Conservation (phyloP, 306 rosid genomes). For the Pterocarpus macrocarpus region DNA sequence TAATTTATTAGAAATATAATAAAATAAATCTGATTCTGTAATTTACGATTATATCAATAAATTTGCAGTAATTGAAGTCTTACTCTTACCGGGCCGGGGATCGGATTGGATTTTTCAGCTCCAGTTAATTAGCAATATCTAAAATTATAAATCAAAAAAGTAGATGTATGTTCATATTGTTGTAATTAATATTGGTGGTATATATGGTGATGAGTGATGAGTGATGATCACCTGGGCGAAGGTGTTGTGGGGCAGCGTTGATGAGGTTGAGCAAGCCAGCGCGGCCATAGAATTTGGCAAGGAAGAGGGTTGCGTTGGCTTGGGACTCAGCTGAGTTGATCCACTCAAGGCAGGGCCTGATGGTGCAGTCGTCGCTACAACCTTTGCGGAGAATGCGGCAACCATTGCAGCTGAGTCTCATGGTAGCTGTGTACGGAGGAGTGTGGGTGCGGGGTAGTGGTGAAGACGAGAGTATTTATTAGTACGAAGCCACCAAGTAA, state of each 20-base stretch:
- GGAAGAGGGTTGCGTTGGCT: constrained; percentile 80
- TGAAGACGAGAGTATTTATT: background rate
- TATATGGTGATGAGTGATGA: no score
- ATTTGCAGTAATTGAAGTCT: background rate
- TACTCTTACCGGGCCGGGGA: no score
- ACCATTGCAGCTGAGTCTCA: constrained; percentile 80
- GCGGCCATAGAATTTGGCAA: constrained; percentile 84
- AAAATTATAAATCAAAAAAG: no score
- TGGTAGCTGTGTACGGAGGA: constrained; percentile 5
- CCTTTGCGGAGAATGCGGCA: constrained; percentile 81
- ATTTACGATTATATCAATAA: background rate
- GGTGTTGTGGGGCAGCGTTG: constrained; percentile 53
- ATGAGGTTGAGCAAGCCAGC: constrained; percentile 78
- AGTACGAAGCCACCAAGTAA: background rate
- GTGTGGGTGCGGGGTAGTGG: no score
- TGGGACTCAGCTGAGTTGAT: constrained; percentile 67
- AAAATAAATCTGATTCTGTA: background rate
- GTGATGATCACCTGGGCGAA: constrained; percentile 55
- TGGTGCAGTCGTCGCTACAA: constrained; percentile 61
- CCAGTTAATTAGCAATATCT: no score
- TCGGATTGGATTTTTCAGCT: no score
- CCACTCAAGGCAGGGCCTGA: constrained; percentile 75
- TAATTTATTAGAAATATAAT: background rate
- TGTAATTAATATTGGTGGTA: no score
- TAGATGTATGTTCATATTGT: no score